Evolutionary conservation across 352 stramenopile genomes (phyloP).

Genomic region (Phytophthora idaei): DNA sequence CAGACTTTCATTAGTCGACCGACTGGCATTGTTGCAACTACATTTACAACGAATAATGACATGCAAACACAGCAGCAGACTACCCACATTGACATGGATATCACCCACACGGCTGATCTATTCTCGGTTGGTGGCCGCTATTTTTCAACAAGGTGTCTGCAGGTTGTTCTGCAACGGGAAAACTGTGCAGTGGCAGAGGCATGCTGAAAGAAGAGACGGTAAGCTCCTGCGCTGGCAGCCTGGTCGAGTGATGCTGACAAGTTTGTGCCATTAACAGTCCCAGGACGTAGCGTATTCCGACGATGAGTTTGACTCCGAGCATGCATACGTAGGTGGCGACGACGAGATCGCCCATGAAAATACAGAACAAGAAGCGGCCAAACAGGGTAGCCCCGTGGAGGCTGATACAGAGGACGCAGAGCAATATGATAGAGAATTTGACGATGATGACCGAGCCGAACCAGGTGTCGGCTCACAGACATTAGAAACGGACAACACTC

Average conservation of each 20-base stretch:
- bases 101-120: not conserved
- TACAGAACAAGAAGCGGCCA: not conserved
- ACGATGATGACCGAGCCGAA: slow-evolving; percentile 9
- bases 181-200: not conserved
- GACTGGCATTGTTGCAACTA: not conserved
- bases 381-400: not conserved
- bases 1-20: not conserved
- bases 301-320: slow-evolving; percentile 7
- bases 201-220: not conserved
- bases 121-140: not conserved
- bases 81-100: too few species aligned
- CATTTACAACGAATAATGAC: too few species aligned
- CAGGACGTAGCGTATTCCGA: slow-evolving; percentile 30
- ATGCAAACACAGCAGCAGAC: too few species aligned
- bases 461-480: not conserved
- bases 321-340: slow-evolving; percentile 1
- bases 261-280: not conserved
- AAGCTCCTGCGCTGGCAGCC: not conserved
- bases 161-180: not conserved
- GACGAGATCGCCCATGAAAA: slow-evolving; percentile 30
- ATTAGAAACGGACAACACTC: not conserved
- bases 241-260: not conserved
- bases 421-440: slow-evolving; percentile 28
- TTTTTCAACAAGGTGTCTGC: not conserved
- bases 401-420: not conserved